Evolutionary conservation across 2,329 filamentous ascomycete genomes (phyloP), one percentile per base, ranked within the genome.

Genomic region (Chaetomium strumarium): DNA sequence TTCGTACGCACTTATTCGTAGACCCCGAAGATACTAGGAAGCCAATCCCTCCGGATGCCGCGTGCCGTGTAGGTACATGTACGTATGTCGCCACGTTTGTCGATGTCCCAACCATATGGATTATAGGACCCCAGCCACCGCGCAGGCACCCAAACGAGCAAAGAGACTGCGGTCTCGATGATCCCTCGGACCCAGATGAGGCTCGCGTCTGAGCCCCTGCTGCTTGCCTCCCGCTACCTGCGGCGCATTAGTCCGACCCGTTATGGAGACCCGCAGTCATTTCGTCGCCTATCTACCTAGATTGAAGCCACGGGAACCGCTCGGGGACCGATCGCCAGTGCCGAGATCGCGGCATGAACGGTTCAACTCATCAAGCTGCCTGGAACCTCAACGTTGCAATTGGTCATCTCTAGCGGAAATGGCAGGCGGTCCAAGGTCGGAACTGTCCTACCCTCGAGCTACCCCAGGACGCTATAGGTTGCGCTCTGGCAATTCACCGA

Each of bases 331-430:
- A 44, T 50, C 34, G 45, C 19, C 42, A n/a, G 29, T 19, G 20
- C 42, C 40, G 33, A 45, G 30, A 36, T 47, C 53, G 34, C 57
- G 54, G 55, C 57, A 60, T 56, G 36, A 51, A 57, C 49, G 55
- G 55, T 58, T 52, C 41, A 49, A 30, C 41, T 34, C 20, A 14
- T 34, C 20, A 14, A 31, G 46, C 31, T 24, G 41, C 36, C 36
- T 33, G 10, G 30, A 34, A 11, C 17, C 43, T 17, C 30, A 30
- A 29, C 24, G 16, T n/a, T 40, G 34, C 36, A 31, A 29, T 17
- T 40, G 31, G 33, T 8, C 29, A 29, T 46, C 46, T 43, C 46
- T 37, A 36, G 24, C 34, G 34, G 39, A 52, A 39, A 48, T n/a
- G 14, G 33, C 47, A 44, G 24, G 20, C 20, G 29, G 34, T 36